These are phyloP conservation scores for Dioscorea zingiberensis DNA, from an alignment of 106 monocot species.

Conservation along the genomic window DNA sequence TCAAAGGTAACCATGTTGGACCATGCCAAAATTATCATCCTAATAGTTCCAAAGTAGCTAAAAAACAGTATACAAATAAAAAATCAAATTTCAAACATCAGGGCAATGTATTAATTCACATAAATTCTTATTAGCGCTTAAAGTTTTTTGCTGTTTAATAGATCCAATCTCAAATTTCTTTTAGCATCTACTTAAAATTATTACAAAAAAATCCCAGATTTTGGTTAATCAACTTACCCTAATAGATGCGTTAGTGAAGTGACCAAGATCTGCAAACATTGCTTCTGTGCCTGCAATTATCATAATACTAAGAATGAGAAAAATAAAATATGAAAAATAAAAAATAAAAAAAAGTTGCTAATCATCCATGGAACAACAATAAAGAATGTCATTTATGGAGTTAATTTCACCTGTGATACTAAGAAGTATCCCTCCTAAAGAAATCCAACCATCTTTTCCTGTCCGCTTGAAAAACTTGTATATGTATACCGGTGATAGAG, in stretches of 20 bases:
- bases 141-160: too few relatives aligned
- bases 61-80: too few relatives aligned
- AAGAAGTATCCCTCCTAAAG: constrained; percentile 80
- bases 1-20: too few relatives aligned
- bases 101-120: too few relatives aligned
- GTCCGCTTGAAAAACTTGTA: constrained; percentile 58
- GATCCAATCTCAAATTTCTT: too few relatives aligned
- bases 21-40: too few relatives aligned
- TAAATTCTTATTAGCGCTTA: too few relatives aligned
- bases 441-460: constrained; percentile 78
- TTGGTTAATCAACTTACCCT: constrained; percentile 34
- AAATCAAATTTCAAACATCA: too few relatives aligned
- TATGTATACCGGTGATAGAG: constrained; percentile 76
- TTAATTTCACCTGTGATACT: constrained; percentile 57
- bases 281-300: constrained; percentile 67
- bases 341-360: not conserved
- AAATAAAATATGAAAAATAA: too few relatives aligned
- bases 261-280: constrained; percentile 96
- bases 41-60: too few relatives aligned
- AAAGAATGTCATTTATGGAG: not conserved
- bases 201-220: too few relatives aligned
- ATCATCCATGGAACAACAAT: not conserved
- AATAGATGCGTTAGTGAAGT: constrained; percentile 64
- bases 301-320: not conserved
- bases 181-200: too few relatives aligned